Conservation (phyloP, 1,139 yeast genomes). For the Wickerhamomyces sp. region DNA sequence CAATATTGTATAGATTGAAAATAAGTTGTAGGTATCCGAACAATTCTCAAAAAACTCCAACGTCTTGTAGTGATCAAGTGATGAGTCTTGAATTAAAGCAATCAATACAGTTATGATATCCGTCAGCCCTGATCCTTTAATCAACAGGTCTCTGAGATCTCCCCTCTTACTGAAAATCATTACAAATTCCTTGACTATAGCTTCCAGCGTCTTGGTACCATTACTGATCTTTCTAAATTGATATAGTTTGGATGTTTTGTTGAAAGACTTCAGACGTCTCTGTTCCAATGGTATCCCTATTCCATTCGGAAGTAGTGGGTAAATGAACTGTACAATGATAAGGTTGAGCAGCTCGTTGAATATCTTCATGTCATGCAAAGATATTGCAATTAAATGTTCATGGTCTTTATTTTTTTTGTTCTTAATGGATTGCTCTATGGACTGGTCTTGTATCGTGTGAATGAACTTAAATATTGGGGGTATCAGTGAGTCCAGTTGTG, state of each 20-base stretch:
- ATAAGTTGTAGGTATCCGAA: conserved; percentile 59
- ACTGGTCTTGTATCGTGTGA: conserved; percentile 11
- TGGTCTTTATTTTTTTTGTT: conserved; percentile 16
- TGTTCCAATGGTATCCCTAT: conserved; percentile 65
- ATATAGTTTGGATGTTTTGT: conserved; percentile 24
- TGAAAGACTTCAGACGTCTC: conserved; percentile 48
- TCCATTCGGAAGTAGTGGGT: conserved; percentile 51
- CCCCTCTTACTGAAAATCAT: conserved; percentile 24
- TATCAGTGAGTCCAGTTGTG: not conserved
- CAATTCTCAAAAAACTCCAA: conserved; percentile 30
- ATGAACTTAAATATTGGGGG: conserved; percentile 7
- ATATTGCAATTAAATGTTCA: conserved; percentile 55
- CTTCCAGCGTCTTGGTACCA: conserved; percentile 9
- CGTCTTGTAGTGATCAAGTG: conserved; percentile 2
- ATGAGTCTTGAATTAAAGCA: conserved; percentile 33
- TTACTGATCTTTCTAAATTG: conserved; percentile 6
- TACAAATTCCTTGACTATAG: conserved; percentile 7
- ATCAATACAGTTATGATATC: conserved; percentile 58
- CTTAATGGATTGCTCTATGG: conserved; percentile 1
- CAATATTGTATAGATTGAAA: conserved; percentile 49
- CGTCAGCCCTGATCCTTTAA: conserved; percentile 68
- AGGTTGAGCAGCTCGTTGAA: conserved; percentile 61
- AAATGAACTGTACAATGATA: conserved; percentile 66
- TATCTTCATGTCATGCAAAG: conserved; percentile 77
- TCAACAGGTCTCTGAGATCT: conserved; percentile 51